A percentile compares a stretch with the other conserved stretches of the same genome.
phyloP scores from a whole-genome alignment of 2,329 filamentous ascomycete genomes.

The Claviceps sp. region DNA sequence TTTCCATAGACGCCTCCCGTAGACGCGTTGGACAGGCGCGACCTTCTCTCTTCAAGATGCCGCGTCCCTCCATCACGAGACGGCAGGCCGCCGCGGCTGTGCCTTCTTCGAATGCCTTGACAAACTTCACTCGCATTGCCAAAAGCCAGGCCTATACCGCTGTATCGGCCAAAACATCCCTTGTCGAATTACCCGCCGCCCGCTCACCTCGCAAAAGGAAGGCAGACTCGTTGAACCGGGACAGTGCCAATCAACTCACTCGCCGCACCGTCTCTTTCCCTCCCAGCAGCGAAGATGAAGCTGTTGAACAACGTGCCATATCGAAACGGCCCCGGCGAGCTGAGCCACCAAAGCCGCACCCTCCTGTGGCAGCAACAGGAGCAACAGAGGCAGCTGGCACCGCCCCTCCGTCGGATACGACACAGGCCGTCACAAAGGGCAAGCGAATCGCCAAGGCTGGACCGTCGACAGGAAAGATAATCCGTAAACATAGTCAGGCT shows the following conservation, averaged over 20 bases:
- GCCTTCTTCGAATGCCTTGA: slow-evolving; percentile 20
- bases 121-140: slow-evolving; percentile 33
- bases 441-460: slow-evolving; percentile 18
- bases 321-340: slow-evolving; percentile 9
- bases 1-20: background rate
- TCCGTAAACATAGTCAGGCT: slow-evolving; percentile 18
- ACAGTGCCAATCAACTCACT: slow-evolving; percentile 13
- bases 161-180: slow-evolving; percentile 21
- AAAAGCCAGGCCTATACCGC: slow-evolving; percentile 22
- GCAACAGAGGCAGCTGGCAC: background rate
- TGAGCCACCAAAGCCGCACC: slow-evolving; percentile 9
- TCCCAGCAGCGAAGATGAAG: slow-evolving; percentile 21
- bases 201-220: slow-evolving; percentile 25
- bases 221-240: slow-evolving; percentile 14
- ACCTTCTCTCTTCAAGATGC: background rate
- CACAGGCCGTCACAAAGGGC: slow-evolving; percentile 11
- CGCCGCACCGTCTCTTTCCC: slow-evolving; percentile 19
- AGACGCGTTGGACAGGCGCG: background rate
- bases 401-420: background rate
- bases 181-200: slow-evolving; percentile 13
- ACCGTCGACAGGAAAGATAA: slow-evolving; percentile 15
- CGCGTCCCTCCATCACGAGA: slow-evolving; percentile 6
- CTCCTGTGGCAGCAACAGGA: background rate
- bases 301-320: background rate
- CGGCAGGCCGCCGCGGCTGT: slow-evolving; percentile 8